Evolutionary conservation across 805 yeast genomes (phyloP).

Genomic region (Hanseniaspora vineae): DNA sequence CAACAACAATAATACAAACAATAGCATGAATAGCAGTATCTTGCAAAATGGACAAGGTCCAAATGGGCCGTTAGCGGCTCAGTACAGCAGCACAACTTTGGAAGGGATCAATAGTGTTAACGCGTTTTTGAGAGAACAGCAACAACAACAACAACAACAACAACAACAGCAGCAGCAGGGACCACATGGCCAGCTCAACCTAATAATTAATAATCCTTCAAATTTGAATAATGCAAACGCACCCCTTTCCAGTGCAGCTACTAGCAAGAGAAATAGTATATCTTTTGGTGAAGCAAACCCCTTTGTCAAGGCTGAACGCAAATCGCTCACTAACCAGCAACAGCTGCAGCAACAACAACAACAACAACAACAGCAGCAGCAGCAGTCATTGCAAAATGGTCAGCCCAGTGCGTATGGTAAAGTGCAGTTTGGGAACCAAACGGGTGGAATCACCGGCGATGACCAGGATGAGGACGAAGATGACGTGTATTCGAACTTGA

Average conservation of each 20-base stretch:
- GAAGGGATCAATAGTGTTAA: neutral
- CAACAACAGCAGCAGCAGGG: neutral
- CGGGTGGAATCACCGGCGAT: no score
- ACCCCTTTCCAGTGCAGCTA: neutral
- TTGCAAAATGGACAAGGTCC: neutral
- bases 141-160: neutral
- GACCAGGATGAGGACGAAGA: neutral
- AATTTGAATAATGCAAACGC: no score
- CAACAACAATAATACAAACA: neutral
- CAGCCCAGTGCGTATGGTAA: no score
- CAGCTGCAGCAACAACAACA: no score
- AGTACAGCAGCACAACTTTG: neutral
- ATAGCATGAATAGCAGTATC: no score
- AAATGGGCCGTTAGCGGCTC: neutral
- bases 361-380: no score
- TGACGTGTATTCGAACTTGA: neutral
- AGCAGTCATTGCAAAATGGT: no score
- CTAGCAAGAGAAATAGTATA: neutral
- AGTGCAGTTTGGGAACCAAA: no score
- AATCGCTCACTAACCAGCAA: no score
- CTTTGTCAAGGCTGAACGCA: conserved; percentile 1
- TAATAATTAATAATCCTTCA: no score
- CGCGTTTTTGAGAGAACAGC: neutral
- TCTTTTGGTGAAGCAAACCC: neutral
- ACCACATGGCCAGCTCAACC: neutral